Conservation (phyloP, 306 rosid genomes). For the Datisca glomerata region DNA sequence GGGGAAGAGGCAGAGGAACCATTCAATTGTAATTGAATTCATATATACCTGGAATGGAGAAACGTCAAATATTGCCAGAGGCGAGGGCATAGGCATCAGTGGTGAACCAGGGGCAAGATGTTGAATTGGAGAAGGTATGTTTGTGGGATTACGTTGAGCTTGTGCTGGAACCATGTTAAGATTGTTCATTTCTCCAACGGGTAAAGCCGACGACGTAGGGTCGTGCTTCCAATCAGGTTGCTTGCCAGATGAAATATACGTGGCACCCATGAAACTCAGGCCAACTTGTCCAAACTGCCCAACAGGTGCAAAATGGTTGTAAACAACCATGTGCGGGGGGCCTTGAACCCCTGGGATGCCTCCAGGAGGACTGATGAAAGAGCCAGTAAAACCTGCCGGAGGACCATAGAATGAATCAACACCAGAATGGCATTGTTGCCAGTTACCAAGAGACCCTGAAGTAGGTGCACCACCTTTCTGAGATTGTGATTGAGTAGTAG, state of each 20-base stretch:
- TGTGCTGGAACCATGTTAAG: conserved; percentile 58
- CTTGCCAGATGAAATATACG: conserved; percentile 91
- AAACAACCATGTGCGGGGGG: conserved; percentile 95
- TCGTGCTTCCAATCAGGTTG: conserved; percentile 97
- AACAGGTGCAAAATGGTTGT: conserved; percentile 95
- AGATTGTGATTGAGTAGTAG: conserved; percentile 50
- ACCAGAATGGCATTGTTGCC: conserved; percentile 94
- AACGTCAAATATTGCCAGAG: conserved; percentile 84
- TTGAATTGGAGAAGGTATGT: conserved; percentile 61
- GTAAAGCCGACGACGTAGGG: conserved; percentile 49
- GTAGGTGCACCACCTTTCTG: conserved; percentile 47
- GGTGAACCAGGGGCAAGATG: conserved; percentile 99
- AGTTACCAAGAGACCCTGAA: conserved; percentile 56
- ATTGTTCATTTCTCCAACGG: conserved; percentile 54
- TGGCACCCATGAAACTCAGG: conserved; percentile 93
- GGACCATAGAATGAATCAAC: conserved; percentile 93
- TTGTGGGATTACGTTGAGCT: conserved; percentile 51
- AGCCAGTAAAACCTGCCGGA: conserved; percentile 81
- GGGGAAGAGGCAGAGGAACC: background rate
- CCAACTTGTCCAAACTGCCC: conserved; percentile 98
- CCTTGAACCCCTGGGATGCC: conserved; percentile 95
- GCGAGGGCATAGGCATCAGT: conserved; percentile 82
- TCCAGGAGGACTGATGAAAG: conserved; percentile 83
- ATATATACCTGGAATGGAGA: conserved; percentile 84
- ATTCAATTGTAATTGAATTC: conserved; percentile 2